Conservation (phyloP, 1,284 basidiomycete genomes). For the Pyrrhoderma lamaoense region DNA sequence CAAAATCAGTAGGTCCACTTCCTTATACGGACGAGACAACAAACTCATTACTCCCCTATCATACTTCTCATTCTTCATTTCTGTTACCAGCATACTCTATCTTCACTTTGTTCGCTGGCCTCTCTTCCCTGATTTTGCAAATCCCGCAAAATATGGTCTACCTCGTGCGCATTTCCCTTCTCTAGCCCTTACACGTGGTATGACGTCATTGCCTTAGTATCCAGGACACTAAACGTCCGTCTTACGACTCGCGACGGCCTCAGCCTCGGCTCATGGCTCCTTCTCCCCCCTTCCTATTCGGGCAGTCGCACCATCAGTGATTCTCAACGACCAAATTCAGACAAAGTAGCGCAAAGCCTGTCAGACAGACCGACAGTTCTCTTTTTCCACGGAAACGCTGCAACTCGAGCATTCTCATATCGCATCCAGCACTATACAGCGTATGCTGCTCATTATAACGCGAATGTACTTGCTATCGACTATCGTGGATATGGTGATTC, state of each 20-base stretch:
- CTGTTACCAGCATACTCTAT: slow-evolving; percentile 55
- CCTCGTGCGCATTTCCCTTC: slow-evolving; percentile 46
- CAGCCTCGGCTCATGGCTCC: slow-evolving; percentile 84
- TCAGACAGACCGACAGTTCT: slow-evolving; percentile 65
- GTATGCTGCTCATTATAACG: slow-evolving; percentile 54
- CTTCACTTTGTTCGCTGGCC: slow-evolving; percentile 65
- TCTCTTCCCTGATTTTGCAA: slow-evolving; percentile 51
- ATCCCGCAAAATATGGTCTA: slow-evolving; percentile 73
- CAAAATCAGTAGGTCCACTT: slow-evolving; percentile 64
- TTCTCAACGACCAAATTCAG: slow-evolving; percentile 25
- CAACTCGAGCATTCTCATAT: slow-evolving; percentile 58
- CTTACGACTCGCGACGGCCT: slow-evolving; percentile 73
- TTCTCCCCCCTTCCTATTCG: slow-evolving; percentile 60
- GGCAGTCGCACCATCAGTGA: no score
- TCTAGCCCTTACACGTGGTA: neutral
- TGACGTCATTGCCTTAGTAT: slow-evolving; percentile 9
- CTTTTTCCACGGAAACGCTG: slow-evolving; percentile 89
- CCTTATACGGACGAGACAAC: no score
- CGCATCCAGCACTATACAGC: slow-evolving; percentile 59
- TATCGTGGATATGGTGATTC: slow-evolving; percentile 94
- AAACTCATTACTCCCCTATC: no score
- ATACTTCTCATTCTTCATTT: no score
- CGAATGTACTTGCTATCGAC: slow-evolving; percentile 81
- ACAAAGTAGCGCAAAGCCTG: slow-evolving; percentile 42
- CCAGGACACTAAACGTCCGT: slow-evolving; percentile 65